Base-by-base conservation (phyloP, 1,139 yeast species). In the Pichia sp. region DNA sequence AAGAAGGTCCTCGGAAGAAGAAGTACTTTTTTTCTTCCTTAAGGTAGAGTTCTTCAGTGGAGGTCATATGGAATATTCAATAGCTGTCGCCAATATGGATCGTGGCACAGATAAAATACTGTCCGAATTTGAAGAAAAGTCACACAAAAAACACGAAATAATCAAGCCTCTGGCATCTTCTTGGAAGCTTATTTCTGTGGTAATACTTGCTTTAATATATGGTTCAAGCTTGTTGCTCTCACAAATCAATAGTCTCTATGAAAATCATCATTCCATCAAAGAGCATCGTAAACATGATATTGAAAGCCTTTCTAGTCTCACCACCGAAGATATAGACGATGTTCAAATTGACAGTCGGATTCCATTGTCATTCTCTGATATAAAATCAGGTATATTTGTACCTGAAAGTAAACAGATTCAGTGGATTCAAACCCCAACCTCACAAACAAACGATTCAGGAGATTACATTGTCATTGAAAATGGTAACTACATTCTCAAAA, bases 341-440 rank as follows among this genome's bases (percentile, higher is more conserved):
- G n/a, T n/a, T n/a, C n/a, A n/a, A n/a, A n/a, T n/a, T n/a, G n/a
- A n/a, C n/a, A n/a, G n/a, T n/a, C n/a, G n/a, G n/a, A n/a, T n/a
- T n/a, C 10, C 33, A 29, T n/a, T 34, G 23, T 11, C 16, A 34
- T 34, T 34, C 11, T 34, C 36, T 10, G 36, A 34, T 42, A 62
- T 67, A 0, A 68, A 85, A 50, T 73, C 72, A 41, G 75, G 75
- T 2, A 65, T 72, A 2, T 81, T 81, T 52, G 49, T 57, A 0
- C 79, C 87, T 0, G 62, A 64, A 28, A 64, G 55, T 44, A 72
- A 73, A 49, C 62, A 70, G n/a, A 65, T 83, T 27, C 88, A 82
- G 57, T 83, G 92, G 92, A 74, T 82, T 42, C 67, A 67, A 41
- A 75, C 75, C 26, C 76, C 79, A 1, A 68, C 67, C 37, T 56